Conservation (phyloP, 139 green algal species). For the Marvania coccoides region DNA sequence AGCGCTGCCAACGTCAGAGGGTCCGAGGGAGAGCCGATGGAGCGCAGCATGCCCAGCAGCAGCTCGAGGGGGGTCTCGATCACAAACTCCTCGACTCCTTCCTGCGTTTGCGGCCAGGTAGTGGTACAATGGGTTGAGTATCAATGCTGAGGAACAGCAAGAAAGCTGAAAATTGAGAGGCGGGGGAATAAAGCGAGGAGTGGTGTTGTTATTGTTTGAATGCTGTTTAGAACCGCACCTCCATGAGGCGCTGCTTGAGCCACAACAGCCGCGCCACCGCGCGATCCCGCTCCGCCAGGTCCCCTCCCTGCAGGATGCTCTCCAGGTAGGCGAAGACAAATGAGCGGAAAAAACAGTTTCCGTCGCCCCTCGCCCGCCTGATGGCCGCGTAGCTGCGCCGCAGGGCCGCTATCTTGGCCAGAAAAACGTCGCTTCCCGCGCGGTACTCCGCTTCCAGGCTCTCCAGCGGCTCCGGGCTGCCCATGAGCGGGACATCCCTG, state of each 20-base stretch:
- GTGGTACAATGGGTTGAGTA: too few relatives aligned
- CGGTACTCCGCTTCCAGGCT: slow-evolving; percentile 49
- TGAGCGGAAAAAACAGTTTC: slow-evolving; percentile 72
- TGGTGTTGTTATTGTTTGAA: too few relatives aligned
- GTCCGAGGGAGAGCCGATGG: slow-evolving; percentile 22
- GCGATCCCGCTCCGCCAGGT: slow-evolving; percentile 43
- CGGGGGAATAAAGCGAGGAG: too few relatives aligned
- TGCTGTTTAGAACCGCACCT: slow-evolving; percentile 53
- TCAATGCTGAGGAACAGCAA: too few relatives aligned
- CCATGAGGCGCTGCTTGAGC: slow-evolving; percentile 43
- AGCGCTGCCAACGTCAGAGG: slow-evolving; percentile 33
- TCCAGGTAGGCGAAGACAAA: slow-evolving; percentile 79
- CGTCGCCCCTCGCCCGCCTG: slow-evolving; percentile 49
- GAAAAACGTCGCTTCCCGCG: slow-evolving; percentile 57
- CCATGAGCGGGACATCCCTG: slow-evolving; percentile 3
- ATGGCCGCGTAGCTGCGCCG: slow-evolving; percentile 43
- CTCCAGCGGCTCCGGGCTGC: slow-evolving; percentile 6
- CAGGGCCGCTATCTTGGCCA: slow-evolving; percentile 60
- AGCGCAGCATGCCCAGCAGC: slow-evolving; percentile 55
- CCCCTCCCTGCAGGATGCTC: slow-evolving; percentile 36
- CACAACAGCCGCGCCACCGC: neutral
- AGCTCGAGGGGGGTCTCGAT: slow-evolving; percentile 76
- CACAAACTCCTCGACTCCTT: slow-evolving; percentile 48
- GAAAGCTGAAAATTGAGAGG: too few relatives aligned
- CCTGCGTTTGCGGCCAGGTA: too few relatives aligned